Conservation (phyloP, 2,329 filamentous ascomycete species). For the Botryotinia globosa region DNA sequence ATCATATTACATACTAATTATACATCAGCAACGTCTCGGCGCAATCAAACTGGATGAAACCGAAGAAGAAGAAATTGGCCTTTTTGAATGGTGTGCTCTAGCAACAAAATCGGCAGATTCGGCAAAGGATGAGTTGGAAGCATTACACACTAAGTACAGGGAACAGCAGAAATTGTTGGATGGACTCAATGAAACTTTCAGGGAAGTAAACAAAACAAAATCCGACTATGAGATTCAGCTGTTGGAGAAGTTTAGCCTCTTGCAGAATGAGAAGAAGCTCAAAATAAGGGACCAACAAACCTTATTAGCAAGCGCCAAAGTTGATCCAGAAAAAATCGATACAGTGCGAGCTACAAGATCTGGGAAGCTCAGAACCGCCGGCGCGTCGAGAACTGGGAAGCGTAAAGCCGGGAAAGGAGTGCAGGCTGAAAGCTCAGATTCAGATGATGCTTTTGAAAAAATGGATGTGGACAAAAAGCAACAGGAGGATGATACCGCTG, state of each 20-base stretch:
- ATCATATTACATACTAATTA: conserved; percentile 24
- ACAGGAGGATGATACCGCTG: conserved; percentile 9
- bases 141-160: conserved; percentile 42
- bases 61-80: conserved; percentile 55
- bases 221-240: conserved; percentile 63
- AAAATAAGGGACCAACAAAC: conserved; percentile 74
- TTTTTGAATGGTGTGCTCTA: conserved; percentile 68
- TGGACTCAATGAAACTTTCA: conserved; percentile 60
- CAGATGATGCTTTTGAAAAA: conserved; percentile 48
- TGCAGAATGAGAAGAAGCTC: conserved; percentile 77
- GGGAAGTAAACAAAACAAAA: conserved; percentile 65
- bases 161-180: conserved; percentile 55
- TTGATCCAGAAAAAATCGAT: conserved; percentile 31
- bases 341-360: conserved; percentile 22
- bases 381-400: conserved; percentile 47
- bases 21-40: conserved; percentile 64
- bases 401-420: conserved; percentile 45
- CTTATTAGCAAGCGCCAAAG: conserved; percentile 44
- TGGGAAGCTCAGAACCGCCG: conserved; percentile 22
- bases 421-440: conserved; percentile 38
- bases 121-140: conserved; percentile 24
- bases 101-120: conserved; percentile 45
- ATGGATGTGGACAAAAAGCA: conserved; percentile 49
- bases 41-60: conserved; percentile 55
- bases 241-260: conserved; percentile 64